phyloP scores from a whole-genome alignment of 371 early-diverging fungal species.

The Zopfochytrium polystomum region DNA sequence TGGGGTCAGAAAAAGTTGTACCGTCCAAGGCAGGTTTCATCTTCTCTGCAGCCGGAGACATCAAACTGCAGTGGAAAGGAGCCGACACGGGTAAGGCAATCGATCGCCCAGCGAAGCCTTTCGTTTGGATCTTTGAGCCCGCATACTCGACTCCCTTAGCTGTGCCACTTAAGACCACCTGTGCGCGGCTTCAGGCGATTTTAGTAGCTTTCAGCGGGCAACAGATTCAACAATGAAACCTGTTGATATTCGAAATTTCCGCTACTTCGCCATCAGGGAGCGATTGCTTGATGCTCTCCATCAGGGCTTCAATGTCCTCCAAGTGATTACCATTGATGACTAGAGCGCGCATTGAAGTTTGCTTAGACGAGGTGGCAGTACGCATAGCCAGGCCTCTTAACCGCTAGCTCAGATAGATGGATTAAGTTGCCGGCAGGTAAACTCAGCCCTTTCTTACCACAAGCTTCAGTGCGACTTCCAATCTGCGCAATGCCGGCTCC shows the following conservation, averaged over 20 bases:
- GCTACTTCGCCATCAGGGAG: conserved; percentile 70
- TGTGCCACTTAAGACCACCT: conserved; percentile 91
- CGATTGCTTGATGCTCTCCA: conserved; percentile 52
- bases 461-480: conserved; percentile 77
- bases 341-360: conserved; percentile 86
- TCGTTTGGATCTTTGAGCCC: conserved; percentile 69
- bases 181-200: conserved; percentile 42
- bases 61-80: conserved; percentile 90
- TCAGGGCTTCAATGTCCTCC: conserved; percentile 66
- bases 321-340: conserved; percentile 71
- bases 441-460: conserved; percentile 52
- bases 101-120: conserved; percentile 78
- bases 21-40: conserved; percentile 69
- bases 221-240: conserved; percentile 12
- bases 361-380: conserved; percentile 62
- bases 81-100: conserved; percentile 92
- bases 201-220: not conserved
- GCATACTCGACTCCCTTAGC: conserved; percentile 82
- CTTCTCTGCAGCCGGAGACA: conserved; percentile 77
- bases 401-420: conserved; percentile 41
- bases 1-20: conserved; percentile 60
- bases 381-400: conserved; percentile 87
- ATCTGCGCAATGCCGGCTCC: conserved; percentile 20
- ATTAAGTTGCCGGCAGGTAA: too few species aligned
- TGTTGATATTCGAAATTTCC: conserved; percentile 85